Base-by-base conservation (phyloP, 495 filamentous ascomycete species). In the Podospora didyma region DNA sequence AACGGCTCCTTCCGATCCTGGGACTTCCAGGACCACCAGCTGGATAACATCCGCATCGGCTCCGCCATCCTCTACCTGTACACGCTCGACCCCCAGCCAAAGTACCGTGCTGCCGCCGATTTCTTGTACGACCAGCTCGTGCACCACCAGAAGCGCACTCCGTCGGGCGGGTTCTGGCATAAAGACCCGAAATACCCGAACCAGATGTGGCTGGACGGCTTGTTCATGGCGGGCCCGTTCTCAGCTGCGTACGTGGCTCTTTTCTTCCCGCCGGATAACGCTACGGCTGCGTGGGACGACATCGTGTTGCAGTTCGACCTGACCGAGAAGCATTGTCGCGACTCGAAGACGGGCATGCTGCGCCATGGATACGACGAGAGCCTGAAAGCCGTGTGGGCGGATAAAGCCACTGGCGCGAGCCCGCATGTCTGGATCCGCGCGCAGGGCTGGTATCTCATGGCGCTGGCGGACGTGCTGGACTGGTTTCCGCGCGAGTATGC, bases 391-490 rank as follows among this genome's bases (percentile, higher is more conserved):
- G 69, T 75, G 0, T 86, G 83, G 83, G 82, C 82, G 5, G 72
- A 82, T 51, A 70, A 75, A 0, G 53, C 72, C 2, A 85, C 81
- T 7, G 82, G 83, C 31, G 80, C 77, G 2, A 73, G 75, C 22
- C 82, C 79, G 5, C 64, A 79, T 12, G 80, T 82, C 21, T 86
- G 83, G 83, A 70, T 74, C 51, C 73, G 83, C 16, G 76, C 82
- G 0, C 66, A 83, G 17, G 83, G 82, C 0, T 86, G 82, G 83
- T 86, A 84, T 54, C 63, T 80, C 26, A 80, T 85, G 74, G 78
- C 77, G 10, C 65, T 86, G 1, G 69, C 83, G 1, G 82, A 85
- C 51, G 73, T 79, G 16, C 69, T 85, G 23, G 77, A 82, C 39
- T 62, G 75, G 24, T 76, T 79, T 49, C 73, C 73, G 5, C n/a